Evolutionary conservation across 2,329 filamentous ascomycete genomes (phyloP).

Genomic region (Botrytis tulipae): DNA sequence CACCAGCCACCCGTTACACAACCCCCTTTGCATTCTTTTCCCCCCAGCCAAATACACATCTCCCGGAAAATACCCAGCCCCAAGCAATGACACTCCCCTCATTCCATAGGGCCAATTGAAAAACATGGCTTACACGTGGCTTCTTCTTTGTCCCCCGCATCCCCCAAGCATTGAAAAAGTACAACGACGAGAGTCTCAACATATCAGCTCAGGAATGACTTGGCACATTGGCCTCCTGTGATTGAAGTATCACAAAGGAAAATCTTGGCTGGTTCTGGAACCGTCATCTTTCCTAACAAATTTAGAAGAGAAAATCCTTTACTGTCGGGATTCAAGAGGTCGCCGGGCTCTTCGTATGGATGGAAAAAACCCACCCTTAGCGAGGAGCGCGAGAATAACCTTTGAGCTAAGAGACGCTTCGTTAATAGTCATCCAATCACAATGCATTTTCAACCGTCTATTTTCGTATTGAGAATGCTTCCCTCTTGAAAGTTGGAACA

Average conservation of each 20-base stretch:
- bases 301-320: not conserved
- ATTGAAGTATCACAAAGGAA: not conserved
- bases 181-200: not conserved
- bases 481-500: not conserved
- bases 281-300: not conserved
- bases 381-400: not conserved
- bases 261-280: not conserved
- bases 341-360: not conserved
- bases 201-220: not conserved
- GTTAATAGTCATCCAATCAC: not conserved
- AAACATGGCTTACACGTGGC: conserved; percentile 9
- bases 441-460: not conserved
- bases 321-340: not conserved
- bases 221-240: not conserved
- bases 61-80: not conserved
- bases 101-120: not conserved
- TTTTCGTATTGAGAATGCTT: not conserved
- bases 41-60: not conserved
- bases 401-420: not conserved
- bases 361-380: not conserved
- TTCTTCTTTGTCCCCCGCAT: not conserved
- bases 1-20: not conserved
- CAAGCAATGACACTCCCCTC: conserved; percentile 9
- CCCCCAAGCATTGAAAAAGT: not conserved
- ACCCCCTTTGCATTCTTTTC: not conserved